Evolutionary conservation across 1,284 basidiomycete genomes (phyloP), one percentile per base, ranked within the genome.

Genomic region (Trichosporon faecale): DNA sequence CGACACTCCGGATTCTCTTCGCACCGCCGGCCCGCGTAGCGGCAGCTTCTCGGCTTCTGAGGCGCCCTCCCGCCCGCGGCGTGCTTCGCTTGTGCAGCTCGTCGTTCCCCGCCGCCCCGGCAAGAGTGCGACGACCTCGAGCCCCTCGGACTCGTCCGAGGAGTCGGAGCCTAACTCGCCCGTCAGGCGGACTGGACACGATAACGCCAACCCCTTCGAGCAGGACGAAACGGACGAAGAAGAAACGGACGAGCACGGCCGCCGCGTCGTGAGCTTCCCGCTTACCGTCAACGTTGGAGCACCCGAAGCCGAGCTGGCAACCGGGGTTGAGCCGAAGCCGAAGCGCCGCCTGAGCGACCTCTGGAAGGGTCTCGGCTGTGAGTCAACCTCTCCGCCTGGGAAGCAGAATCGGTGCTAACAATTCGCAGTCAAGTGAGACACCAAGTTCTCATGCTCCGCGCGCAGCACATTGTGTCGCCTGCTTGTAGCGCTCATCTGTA

Each of bases 111-210:
- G 57, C 57, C 57, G 57, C 18, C 57, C 57, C 8, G 57, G 57
- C 27, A 61, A 61, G 57, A 61, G 57, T 16, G 57, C 57, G 7
- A 31, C 57, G 4, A 61, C 57, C 6, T 61, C 57, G 29, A 61
- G 57, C 57, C 57, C 57, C 5, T 33, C 57, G 16, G 57, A 61
- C 18, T 61, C 57, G 27, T 61, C 57, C 57, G 57, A 61, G 57
- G 57, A 61, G 57, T 31, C 29, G 57, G 57, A 61, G 57, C 57
- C 57, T 16, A n/a, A 21, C 29, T 31, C 29, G 1, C 57, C 57
- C 16, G 57, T 33, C 29, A 7, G 27, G 29, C 27, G 18, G 11
- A 1, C 31, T 5, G 11, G 8, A 18, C 57, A 18, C 5, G 57
- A 61, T 18, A 31, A 18, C 57, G 27, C 57, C 57, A 61, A 61